phyloP scores from a whole-genome alignment of 2,329 filamentous ascomycete species.

The Didymella segeticola region DNA sequence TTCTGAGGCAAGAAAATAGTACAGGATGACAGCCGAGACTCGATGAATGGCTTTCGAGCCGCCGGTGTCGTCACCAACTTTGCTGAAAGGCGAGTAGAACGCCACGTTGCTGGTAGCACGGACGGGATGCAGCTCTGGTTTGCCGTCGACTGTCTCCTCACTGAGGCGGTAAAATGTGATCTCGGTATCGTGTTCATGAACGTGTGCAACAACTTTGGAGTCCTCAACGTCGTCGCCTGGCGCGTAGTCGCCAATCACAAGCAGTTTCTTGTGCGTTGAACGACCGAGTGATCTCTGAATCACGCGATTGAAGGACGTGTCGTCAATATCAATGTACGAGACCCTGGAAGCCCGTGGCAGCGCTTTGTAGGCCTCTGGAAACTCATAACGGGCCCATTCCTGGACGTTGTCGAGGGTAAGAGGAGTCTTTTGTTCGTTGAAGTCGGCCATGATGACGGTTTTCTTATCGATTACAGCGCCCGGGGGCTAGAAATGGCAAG shows the following conservation, averaged over 20 bases:
- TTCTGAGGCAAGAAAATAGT: slow-evolving; percentile 36
- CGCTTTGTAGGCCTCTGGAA: slow-evolving; percentile 28
- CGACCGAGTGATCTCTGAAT: slow-evolving; percentile 35
- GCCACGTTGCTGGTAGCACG: slow-evolving; percentile 38
- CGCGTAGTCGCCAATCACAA: slow-evolving; percentile 39
- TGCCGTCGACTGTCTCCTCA: slow-evolving; percentile 23
- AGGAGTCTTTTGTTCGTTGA: slow-evolving; percentile 36
- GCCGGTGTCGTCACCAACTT: slow-evolving; percentile 35
- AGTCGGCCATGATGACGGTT: slow-evolving; percentile 28
- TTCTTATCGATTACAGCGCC: slow-evolving; percentile 4
- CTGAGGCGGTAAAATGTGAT: slow-evolving; percentile 37
- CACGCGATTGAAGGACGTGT: slow-evolving; percentile 32
- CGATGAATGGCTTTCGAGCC: slow-evolving; percentile 37
- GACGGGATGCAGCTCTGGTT: slow-evolving; percentile 30
- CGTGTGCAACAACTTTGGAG: slow-evolving; percentile 34
- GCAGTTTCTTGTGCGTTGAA: slow-evolving; percentile 37
- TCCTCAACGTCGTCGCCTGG: slow-evolving; percentile 34
- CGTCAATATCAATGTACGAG: slow-evolving; percentile 35
- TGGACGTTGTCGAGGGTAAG: slow-evolving; percentile 35
- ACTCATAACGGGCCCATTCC: slow-evolving; percentile 30
- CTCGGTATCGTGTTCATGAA: slow-evolving; percentile 37
- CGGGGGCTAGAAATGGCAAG: slow-evolving; percentile 11
- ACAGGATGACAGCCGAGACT: slow-evolving; percentile 35
- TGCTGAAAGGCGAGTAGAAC: slow-evolving; percentile 36
- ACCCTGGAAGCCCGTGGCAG: slow-evolving; percentile 27